Conservation (phyloP, 164 flowering plant genomes). For the Vitis vinifera region DNA sequence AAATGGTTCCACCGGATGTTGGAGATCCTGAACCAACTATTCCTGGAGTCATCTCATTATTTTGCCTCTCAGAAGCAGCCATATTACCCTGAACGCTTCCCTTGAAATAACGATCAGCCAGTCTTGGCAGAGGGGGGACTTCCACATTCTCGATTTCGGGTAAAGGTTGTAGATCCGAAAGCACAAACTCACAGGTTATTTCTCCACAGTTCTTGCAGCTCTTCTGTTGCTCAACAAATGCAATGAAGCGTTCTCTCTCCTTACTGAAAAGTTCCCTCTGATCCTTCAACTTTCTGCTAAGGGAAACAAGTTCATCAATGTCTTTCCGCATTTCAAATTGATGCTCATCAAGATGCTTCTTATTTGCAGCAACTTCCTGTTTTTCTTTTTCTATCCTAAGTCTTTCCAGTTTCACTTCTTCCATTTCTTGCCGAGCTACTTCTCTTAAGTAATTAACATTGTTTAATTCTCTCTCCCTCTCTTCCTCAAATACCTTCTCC, state of each 20-base stretch:
- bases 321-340: slow-evolving; percentile 41
- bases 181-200: slow-evolving; percentile 33
- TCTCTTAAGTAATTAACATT: slow-evolving; percentile 40
- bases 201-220: slow-evolving; percentile 40
- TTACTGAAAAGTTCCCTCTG: slow-evolving; percentile 39
- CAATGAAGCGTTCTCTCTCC: slow-evolving; percentile 45
- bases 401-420: slow-evolving; percentile 41
- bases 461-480: slow-evolving; percentile 30
- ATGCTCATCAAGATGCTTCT: slow-evolving; percentile 35
- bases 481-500: slow-evolving; percentile 37
- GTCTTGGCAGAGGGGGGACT: slow-evolving; percentile 13
- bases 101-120: slow-evolving; percentile 14
- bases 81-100: slow-evolving; percentile 3
- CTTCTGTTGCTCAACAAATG: slow-evolving; percentile 38
- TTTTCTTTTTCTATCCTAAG: slow-evolving; percentile 35
- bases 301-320: slow-evolving; percentile 41
- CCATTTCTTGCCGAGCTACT: slow-evolving; percentile 42
- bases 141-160: slow-evolving; percentile 34
- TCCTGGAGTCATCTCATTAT: slow-evolving; percentile 24
- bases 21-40: slow-evolving; percentile 30
- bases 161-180: slow-evolving; percentile 35
- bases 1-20: slow-evolving; percentile 34
- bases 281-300: slow-evolving; percentile 37
- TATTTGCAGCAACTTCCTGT: slow-evolving; percentile 36
- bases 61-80: slow-evolving; percentile 11